Evolutionary conservation across 108 stramenopile species (phyloP).

Genomic region (Cyclotella kingstonii): DNA sequence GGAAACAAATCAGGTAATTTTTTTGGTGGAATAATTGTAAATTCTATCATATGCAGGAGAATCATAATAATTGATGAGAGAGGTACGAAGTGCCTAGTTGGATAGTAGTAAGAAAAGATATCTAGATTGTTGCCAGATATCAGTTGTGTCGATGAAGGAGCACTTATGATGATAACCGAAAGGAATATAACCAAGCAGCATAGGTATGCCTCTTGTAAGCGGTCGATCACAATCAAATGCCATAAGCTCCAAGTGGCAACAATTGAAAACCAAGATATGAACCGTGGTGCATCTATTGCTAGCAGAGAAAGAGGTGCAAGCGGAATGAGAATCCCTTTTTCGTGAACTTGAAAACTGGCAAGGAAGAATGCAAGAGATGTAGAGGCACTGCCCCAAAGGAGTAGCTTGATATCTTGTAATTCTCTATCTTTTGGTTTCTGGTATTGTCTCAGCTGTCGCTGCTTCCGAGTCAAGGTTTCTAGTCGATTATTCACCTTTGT

Average conservation of each 20-base stretch:
- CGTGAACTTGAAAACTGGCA: slow-evolving; percentile 94
- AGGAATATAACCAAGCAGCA: slow-evolving; percentile 59
- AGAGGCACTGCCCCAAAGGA: slow-evolving; percentile 56
- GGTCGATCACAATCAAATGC: slow-evolving; percentile 69
- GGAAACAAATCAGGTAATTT: slow-evolving; percentile 72
- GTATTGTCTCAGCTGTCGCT: slow-evolving; percentile 2
- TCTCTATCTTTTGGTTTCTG: slow-evolving; percentile 20
- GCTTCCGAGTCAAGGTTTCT: slow-evolving; percentile 12
- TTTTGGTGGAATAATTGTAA: slow-evolving; percentile 37
- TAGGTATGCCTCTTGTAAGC: slow-evolving; percentile 62
- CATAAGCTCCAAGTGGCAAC: slow-evolving; percentile 71
- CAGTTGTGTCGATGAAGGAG: slow-evolving; percentile 1
- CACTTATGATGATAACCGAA: slow-evolving; percentile 10
- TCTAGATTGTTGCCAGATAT: background rate
- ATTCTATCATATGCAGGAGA: slow-evolving; percentile 51
- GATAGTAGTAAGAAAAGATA: slow-evolving; percentile 10
- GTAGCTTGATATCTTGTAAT: slow-evolving; percentile 30
- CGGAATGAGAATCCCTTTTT: slow-evolving; percentile 89
- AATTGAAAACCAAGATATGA: slow-evolving; percentile 66
- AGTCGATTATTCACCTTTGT: no score
- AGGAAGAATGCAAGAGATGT: slow-evolving; percentile 89
- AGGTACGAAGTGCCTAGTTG: slow-evolving; percentile 27
- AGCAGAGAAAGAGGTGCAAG: slow-evolving; percentile 76
- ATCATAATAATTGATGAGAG: slow-evolving; percentile 49
- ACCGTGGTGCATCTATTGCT: slow-evolving; percentile 46